Conservation (phyloP, 208 protist genomes). For the Leishmania tropica region DNA sequence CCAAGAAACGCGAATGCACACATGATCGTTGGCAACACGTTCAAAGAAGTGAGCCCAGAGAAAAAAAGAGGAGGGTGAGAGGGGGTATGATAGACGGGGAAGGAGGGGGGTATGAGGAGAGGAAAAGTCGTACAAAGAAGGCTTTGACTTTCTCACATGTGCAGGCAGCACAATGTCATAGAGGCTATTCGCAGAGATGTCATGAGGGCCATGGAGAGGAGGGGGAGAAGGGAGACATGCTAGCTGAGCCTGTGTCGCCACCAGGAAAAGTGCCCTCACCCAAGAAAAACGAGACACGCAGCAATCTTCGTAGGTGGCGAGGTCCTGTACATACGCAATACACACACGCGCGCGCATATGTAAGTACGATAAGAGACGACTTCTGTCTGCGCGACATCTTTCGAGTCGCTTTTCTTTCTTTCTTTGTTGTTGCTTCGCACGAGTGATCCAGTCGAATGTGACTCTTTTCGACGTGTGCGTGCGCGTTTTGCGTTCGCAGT, state of each 20-base stretch:
- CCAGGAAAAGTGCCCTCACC: neutral
- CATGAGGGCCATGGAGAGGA: neutral
- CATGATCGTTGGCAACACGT: neutral
- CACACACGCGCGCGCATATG: neutral
- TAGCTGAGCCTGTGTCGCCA: neutral
- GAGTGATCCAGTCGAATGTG: neutral
- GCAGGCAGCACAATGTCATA: neutral
- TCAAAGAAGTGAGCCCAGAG: neutral
- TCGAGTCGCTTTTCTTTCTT: neutral
- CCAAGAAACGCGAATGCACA: neutral
- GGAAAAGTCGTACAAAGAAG: neutral
- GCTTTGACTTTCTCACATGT: neutral
- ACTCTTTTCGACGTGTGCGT: neutral
- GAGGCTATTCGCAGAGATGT: neutral
- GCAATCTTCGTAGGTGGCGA: neutral
- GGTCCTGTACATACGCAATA: neutral
- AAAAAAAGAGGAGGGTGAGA: neutral
- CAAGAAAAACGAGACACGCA: neutral
- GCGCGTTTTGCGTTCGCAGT: neutral
- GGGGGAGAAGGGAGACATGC: too few species aligned
- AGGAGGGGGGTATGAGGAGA: neutral
- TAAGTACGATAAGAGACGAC: neutral
- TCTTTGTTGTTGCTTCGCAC: neutral
- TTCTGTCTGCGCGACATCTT: neutral
- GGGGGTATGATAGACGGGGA: neutral